Base-by-base conservation (phyloP, 352 stramenopile genomes). In the Phytopythium mirpurense region DNA sequence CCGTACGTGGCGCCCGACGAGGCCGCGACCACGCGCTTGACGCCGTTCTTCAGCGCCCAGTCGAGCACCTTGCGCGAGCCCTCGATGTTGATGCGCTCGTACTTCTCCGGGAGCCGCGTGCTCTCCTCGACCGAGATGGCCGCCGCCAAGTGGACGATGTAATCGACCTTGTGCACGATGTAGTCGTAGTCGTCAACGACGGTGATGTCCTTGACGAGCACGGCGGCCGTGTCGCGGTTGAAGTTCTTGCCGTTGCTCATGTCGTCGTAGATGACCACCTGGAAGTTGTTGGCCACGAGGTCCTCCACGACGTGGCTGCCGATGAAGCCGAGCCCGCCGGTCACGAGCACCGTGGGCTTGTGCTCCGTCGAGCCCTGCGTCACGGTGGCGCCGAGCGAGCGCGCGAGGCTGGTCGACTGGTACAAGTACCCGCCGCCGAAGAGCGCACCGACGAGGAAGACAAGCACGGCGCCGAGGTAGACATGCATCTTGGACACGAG, bases 211-310 rank as follows among this genome's bases (percentile, higher is more conserved):
- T 93, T 93, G 44, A 93, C 65, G 24, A 92, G 63, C 51, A 93
- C 75, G 7, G 81, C 77, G 5, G 81, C 75, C n/a, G 69, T 59
- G 31, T 67, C 78, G 14, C 76, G 74, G 63, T 93, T 90, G 37
- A 92, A 90, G 58, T 93, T 93, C 55, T 83, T 84, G 50, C 83
- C 83, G 56, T 93, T 93, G 68, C 83, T 93, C 83, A 92, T 92
- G 61, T 93, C 81, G 47, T 93, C 83, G 57, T 89, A 92, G 41
- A 93, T 77, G 16, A 93, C 77, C 14, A 93, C 83, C 38, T 46
- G 51, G 65, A 91, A 92, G 46, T 78, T 74, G 41, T 91, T 91
- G 36, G 60, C 68, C 15, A 90, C 54, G 36, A 93, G 56, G 45
- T 92, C 81, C 37, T 93, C 83, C 6, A 93, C 83, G 26, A 93